Base-by-base conservation (phyloP, 1,284 basidiomycete genomes). In the Ustilago trichophora region DNA sequence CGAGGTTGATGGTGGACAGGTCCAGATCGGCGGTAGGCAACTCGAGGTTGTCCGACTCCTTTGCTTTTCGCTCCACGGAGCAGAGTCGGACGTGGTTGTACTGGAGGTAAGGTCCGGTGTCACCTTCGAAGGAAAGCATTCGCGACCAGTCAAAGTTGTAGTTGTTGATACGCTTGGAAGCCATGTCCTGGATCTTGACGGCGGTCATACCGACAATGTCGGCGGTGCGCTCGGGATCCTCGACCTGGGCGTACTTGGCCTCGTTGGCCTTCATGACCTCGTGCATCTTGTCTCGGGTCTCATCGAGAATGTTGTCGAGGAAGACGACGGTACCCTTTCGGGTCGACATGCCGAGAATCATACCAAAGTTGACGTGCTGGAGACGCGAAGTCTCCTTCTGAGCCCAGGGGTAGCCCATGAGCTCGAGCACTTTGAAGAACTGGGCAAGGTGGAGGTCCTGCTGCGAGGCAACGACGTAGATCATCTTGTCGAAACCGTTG, bases 131-230 rank as follows among this genome's bases (percentile, higher is more conserved):
- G 27, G 91, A 92, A 49, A 91, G 88, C 91, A 97, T 96, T 46
- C 94, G 88, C 70, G 90, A 88, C 89, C 92, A 94, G 83, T 94
- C 91, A 84, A 97, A 98, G 13, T 86, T 89, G 84, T 98, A 98
- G 85, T 96, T 94, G 84, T 96, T 96, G 82, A 96, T 91, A 65
- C 95, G 93, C 83, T 94, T 97, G 22, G 91, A 92, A 35, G 89
- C 86, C 93, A 98, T 93, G 82, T 98, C 95, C 83, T 98, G 96
- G 73, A 99, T 94, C 85, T 98, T 98, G 80, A 99, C 90, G 7
- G 93, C 94, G 0, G 93, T 92, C 79, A 96, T 92, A 25, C 95
- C 96, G 53, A 98, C 89, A 81, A 97, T 91, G 73, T 87, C 87
- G 60, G 89, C 88, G 36, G 90, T 91, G 38, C 83, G 83, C 80